Evolutionary conservation across 768 basidiomycete species (phyloP), one percentile per base, ranked within the genome.

Genomic region (Baorangia bicolor): DNA sequence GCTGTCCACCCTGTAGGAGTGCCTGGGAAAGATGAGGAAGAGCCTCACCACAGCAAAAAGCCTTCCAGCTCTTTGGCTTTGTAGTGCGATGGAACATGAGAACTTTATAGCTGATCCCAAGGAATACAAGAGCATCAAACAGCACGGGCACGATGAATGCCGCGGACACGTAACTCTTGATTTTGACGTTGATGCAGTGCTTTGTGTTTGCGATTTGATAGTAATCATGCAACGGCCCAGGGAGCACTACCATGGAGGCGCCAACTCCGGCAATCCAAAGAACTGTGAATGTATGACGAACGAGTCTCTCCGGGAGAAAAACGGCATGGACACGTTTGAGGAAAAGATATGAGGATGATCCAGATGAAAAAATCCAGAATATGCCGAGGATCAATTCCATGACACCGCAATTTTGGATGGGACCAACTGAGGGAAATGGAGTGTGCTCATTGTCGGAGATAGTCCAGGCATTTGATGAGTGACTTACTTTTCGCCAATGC

Each of bases 311-410:
- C 8, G 60, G 27, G 34, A 64, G 43, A 57, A 70, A 75, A 10
- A 76, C 64, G 2, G 73, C 76, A 38, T 73, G 68, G n/a, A 73
- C 65, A 13, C 76, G 70, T 45, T 73, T 66, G 60, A 76, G 71
- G 57, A 77, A 75, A 44, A 77, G 70, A 37, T 72, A 65, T 0
- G 69, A 71, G 0, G 74, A 74, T 3, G 65, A 61, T 6, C 68
- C 56, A 7, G 60, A 56, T 37, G 68, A 52, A n/a, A 66, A 33
- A n/a, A 68, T 30, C 58, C 58, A 61, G 55, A 59, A 53, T 44
- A 53, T 20, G 43, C 42, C 46, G 35, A 64, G 20, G 31, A 61
- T 57, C 20, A 64, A 45, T 56, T 55, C 46, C 23, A 68, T 35
- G 45, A 54, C 44, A 2, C 52, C 43, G 30, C 72, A 73, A 13